phyloP scores from a whole-genome alignment of 495 filamentous ascomycete species.

The Annulohypoxylon stygium region DNA sequence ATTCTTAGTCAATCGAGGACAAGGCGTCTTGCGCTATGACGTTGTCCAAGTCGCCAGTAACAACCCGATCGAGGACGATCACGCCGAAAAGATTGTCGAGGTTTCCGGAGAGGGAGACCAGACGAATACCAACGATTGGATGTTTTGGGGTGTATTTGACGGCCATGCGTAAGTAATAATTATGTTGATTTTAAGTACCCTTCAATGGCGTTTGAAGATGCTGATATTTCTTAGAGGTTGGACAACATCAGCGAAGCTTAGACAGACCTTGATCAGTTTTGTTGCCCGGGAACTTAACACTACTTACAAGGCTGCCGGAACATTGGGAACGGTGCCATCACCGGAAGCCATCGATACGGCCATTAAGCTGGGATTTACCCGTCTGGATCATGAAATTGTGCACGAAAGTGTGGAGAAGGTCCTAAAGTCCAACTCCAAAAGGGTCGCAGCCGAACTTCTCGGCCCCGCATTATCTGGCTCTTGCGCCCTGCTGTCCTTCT shows the following conservation, averaged over 20 bases:
- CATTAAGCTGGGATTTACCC: constrained; percentile 92
- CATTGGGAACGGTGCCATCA: constrained; percentile 67
- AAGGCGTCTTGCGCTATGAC: constrained; percentile 95
- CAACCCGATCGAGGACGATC: constrained; percentile 98
- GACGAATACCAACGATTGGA: constrained; percentile 83
- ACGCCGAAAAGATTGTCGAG: constrained; percentile 96
- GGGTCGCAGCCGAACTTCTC: constrained; percentile 87
- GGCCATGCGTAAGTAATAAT: constrained; percentile 83
- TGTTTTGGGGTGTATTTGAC: constrained; percentile 99
- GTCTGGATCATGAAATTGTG: constrained; percentile 92
- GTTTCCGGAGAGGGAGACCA: constrained; percentile 64
- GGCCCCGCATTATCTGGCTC: constrained; percentile 95
- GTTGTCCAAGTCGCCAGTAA: constrained; percentile 96
- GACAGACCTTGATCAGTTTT: constrained; percentile 89
- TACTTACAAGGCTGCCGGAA: constrained; percentile 83
- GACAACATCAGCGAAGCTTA: constrained; percentile 97
- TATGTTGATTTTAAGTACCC: neutral
- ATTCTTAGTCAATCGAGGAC: constrained; percentile 88
- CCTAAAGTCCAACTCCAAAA: constrained; percentile 85
- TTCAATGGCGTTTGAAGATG: constrained; percentile 13
- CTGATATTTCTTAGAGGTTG: constrained; percentile 76
- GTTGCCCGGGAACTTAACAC: constrained; percentile 94
- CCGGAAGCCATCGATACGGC: constrained; percentile 86
- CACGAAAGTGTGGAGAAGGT: constrained; percentile 90
- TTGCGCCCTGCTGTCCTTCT: constrained; percentile 96